A percentile compares a stretch with the other conserved stretches of the same genome.
Conservation (phyloP, 805 yeast species). For the Scheffersomyces stipitis region DNA sequence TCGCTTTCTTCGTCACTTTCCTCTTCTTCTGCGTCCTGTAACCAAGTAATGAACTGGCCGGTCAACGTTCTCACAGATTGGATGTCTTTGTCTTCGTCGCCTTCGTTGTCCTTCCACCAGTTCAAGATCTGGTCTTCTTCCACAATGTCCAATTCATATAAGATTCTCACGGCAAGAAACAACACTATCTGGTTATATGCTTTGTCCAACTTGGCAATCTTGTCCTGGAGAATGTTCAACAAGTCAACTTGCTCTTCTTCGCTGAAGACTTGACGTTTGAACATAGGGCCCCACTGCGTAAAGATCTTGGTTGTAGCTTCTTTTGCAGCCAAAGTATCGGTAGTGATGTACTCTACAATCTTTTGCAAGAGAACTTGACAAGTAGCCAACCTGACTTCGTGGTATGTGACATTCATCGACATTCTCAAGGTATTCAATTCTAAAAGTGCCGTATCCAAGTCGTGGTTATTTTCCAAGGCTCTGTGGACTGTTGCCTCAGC, state of each 20-base stretch:
- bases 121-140: slow-evolving; percentile 75
- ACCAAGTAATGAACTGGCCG: slow-evolving; percentile 82
- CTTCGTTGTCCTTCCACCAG: slow-evolving; percentile 71
- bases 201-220: slow-evolving; percentile 32
- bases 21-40: slow-evolving; percentile 74
- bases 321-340: slow-evolving; percentile 73
- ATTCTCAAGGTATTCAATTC: slow-evolving; percentile 93
- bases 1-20: slow-evolving; percentile 32
- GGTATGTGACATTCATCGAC: slow-evolving; percentile 96
- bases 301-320: slow-evolving; percentile 78
- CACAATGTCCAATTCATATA: slow-evolving; percentile 80
- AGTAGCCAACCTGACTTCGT: slow-evolving; percentile 86
- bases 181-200: slow-evolving; percentile 50
- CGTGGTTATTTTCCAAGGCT: slow-evolving; percentile 90
- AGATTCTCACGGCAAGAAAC: slow-evolving; percentile 52
- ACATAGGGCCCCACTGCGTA: slow-evolving; percentile 77
- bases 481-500: slow-evolving; percentile 93
- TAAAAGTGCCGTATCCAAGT: slow-evolving; percentile 85
- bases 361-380: slow-evolving; percentile 67
- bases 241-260: slow-evolving; percentile 76
- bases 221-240: slow-evolving; percentile 49
- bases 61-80: slow-evolving; percentile 53
- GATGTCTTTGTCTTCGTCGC: slow-evolving; percentile 35
- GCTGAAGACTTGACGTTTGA: slow-evolving; percentile 83
- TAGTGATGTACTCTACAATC: slow-evolving; percentile 69